phyloP scores from a whole-genome alignment of 2,329 filamentous ascomycete species.

The Zalaria sp. region DNA sequence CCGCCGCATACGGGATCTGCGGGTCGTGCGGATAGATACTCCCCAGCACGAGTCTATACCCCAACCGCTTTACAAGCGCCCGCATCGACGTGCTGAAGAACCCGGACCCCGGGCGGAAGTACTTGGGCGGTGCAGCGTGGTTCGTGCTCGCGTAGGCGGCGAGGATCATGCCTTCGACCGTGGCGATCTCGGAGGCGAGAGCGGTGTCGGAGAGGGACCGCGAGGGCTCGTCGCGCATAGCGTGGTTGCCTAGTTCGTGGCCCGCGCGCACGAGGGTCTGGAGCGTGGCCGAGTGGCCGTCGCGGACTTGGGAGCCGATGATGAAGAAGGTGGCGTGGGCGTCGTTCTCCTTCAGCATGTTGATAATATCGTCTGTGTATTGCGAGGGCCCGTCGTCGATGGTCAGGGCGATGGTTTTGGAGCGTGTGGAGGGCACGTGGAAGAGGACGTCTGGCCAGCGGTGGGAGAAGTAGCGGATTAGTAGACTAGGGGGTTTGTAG shows the following conservation, averaged over 20 bases:
- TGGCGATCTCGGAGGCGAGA: conserved; percentile 47
- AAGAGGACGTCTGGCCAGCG: background rate
- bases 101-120: conserved; percentile 73
- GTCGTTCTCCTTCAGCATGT: conserved; percentile 47
- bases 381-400: conserved; percentile 75
- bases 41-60: conserved; percentile 64
- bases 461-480: background rate
- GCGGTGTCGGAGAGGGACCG: conserved; percentile 43
- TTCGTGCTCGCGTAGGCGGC: conserved; percentile 40
- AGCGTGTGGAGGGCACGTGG: background rate
- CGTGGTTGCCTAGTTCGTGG: conserved; percentile 64
- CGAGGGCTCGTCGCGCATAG: conserved; percentile 74
- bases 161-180: conserved; percentile 49
- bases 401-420: conserved; percentile 36
- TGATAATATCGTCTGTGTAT: conserved; percentile 55
- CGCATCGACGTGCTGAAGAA: conserved; percentile 48
- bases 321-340: conserved; percentile 78
- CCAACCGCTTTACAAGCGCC: conserved; percentile 42
- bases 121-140: conserved; percentile 27
- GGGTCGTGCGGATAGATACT: conserved; percentile 83
- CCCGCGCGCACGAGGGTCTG: conserved; percentile 38
- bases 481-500: background rate
- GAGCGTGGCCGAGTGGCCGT: conserved; percentile 34
- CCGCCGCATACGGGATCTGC: conserved; percentile 54
- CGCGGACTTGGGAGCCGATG: conserved; percentile 60